phyloP scores from a whole-genome alignment of 768 basidiomycete species.

The Auricularia cornea region DNA sequence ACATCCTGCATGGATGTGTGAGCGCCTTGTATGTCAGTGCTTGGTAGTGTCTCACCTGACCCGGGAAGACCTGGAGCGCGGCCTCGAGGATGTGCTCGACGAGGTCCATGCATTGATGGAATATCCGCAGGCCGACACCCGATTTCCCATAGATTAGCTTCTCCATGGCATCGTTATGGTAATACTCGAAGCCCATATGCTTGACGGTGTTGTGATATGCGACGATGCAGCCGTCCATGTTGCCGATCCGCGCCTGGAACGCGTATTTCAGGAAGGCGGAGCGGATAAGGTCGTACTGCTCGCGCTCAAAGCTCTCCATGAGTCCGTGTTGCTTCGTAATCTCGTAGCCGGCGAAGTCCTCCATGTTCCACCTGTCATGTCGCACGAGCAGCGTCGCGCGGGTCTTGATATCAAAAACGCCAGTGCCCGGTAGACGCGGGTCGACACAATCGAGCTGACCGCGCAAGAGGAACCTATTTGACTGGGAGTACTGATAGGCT shows the following conservation, averaged over 20 bases:
- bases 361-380: conserved; percentile 75
- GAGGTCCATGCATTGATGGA: conserved; percentile 61
- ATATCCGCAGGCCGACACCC: conserved; percentile 63
- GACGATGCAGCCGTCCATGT: conserved; percentile 91
- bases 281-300: conserved; percentile 91
- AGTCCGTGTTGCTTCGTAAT: conserved; percentile 56
- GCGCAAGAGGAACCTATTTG: conserved; percentile 67
- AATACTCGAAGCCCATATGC: conserved; percentile 91
- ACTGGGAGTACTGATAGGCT: conserved; percentile 74
- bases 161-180: conserved; percentile 85
- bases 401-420: conserved; percentile 95
- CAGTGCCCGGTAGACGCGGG: conserved; percentile 71
- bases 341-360: conserved; percentile 74
- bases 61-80: conserved; percentile 51
- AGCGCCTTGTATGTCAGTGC: neutral
- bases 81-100: conserved; percentile 61
- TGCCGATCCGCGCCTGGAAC: conserved; percentile 95
- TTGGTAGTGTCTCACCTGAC: conserved; percentile 38
- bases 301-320: conserved; percentile 78
- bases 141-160: conserved; percentile 57
- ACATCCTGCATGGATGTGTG: neutral
- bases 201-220: conserved; percentile 81
- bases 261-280: conserved; percentile 93
- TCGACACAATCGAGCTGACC: conserved; percentile 92
- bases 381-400: conserved; percentile 79